A percentile compares a stretch with the other conserved stretches of the same genome.
phyloP scores from a whole-genome alignment of 2,329 filamentous ascomycete species.

The Colletotrichum echinochloae region DNA sequence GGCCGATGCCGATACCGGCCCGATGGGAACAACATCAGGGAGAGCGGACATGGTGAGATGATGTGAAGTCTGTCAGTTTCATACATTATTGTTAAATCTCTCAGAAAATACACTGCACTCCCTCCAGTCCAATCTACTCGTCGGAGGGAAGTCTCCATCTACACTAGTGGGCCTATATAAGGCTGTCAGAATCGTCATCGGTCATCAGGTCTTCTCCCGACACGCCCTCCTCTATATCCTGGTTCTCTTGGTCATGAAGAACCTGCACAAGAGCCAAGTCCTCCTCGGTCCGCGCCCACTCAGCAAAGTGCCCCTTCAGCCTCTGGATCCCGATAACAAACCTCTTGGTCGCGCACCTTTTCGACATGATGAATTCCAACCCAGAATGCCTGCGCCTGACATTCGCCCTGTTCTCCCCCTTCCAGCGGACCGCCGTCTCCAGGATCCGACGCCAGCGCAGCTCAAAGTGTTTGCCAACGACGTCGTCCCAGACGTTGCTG shows the following conservation, averaged over 20 bases:
- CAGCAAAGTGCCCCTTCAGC: neutral
- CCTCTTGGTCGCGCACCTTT: neutral
- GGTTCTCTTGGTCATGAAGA: neutral
- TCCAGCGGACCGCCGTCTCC: neutral
- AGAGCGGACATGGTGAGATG: neutral
- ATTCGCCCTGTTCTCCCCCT: neutral
- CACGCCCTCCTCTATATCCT: neutral
- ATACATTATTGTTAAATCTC: neutral
- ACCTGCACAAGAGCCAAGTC: neutral
- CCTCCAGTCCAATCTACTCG: no score
- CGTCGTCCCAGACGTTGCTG: neutral
- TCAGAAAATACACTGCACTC: neutral
- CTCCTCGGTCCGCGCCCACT: slow-evolving; percentile 4
- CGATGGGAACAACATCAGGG: neutral
- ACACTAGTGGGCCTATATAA: neutral
- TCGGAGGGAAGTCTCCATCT: neutral
- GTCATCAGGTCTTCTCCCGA: neutral
- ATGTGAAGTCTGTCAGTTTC: neutral
- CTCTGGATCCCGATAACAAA: neutral
- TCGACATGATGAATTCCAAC: neutral
- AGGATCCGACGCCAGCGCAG: slow-evolving; percentile 2
- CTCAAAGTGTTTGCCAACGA: slow-evolving; percentile 23
- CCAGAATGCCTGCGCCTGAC: no score
- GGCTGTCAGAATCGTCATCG: neutral
- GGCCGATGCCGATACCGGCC: neutral